Evolutionary conservation across 306 rosid genomes (phyloP).

Genomic region (Begonia fuchsioides): DNA sequence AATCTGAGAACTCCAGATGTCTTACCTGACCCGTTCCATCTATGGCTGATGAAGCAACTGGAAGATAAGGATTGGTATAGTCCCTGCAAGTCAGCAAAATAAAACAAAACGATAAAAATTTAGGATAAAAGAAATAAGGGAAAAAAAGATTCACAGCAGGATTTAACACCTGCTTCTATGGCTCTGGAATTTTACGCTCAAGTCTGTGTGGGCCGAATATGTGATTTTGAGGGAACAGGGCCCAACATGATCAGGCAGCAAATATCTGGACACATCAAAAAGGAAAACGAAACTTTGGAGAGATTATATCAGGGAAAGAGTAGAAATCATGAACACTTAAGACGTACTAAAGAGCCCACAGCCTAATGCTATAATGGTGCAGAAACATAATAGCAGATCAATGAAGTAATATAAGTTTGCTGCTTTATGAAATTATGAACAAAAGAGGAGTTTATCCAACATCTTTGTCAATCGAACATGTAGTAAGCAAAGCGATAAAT

Average conservation of each 20-base stretch:
- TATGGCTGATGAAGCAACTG: constrained; percentile 97
- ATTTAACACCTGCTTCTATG: constrained; percentile 84
- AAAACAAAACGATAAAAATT: not conserved
- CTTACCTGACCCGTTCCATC: constrained; percentile 97
- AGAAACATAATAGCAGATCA: too few relatives aligned
- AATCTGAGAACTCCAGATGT: not conserved
- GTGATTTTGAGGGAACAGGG: constrained; percentile 84
- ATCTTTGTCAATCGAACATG: too few relatives aligned
- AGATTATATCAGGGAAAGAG: too few relatives aligned
- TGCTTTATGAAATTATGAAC: too few relatives aligned
- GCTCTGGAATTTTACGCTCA: constrained; percentile 93
- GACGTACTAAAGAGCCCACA: too few relatives aligned
- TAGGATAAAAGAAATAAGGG: too few relatives aligned
- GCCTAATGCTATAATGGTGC: too few relatives aligned
- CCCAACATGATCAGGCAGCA: constrained; percentile 78
- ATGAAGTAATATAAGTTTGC: too few relatives aligned
- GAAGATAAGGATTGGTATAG: constrained; percentile 97
- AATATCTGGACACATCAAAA: constrained; percentile 38
- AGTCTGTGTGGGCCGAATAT: constrained; percentile 93
- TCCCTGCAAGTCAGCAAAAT: constrained; percentile 50
- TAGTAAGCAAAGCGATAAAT: too few relatives aligned
- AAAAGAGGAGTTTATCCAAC: too few relatives aligned
- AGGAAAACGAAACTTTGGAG: not conserved
- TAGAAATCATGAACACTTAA: too few relatives aligned
- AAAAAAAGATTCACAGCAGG: not conserved